Base-by-base conservation (phyloP, 495 filamentous ascomycete species). In the Aspergillus heteromorphus region DNA sequence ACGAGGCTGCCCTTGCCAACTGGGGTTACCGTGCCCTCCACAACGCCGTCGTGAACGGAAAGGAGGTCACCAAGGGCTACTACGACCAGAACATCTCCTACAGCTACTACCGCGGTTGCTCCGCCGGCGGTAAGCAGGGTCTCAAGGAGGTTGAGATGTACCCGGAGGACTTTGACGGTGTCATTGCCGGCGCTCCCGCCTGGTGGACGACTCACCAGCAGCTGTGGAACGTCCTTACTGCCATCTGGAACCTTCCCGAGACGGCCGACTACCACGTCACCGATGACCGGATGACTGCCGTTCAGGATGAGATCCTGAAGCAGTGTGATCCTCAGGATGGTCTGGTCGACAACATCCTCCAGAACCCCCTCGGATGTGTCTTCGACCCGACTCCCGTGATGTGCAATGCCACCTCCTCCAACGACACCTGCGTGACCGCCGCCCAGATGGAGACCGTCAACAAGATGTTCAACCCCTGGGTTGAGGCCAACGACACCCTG, bases 91-190 rank as follows among this genome's bases (percentile, higher is more conserved):
- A 60, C 2, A 63, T 75, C 48, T 57, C 60, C 6, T 74, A 80
- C 52, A 76, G 71, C 8, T 86, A 86, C 62, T 86, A 79, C 59
- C 62, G 65, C 11, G 79, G 79, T 16, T 87, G 82, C 65, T 84
- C 81, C 0, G 81, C 78, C 0, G 83, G 83, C 30, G 83, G 83
- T 3, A 68, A 80, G 0, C 80, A 84, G 56, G 82, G 82, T 2
- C 54, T 84, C 1, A 78, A 78, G 41, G 71, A 76, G 5, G 70
- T 79, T 2, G 71, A 85, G 56, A 65, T 69, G 49, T 82, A 72
- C 29, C 80, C 82, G 1, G 70, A 74, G 5, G 77, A 76, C 56
- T 61, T 55, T 27, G 53, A 55, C 17, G 53, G 53, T 6, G 45
- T 55, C 0, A 27, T 55, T 2, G 45, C 31, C 1, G 53, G 53